Conservation (phyloP, 2,329 filamentous ascomycete species). For the Stemphylium vesicarium region DNA sequence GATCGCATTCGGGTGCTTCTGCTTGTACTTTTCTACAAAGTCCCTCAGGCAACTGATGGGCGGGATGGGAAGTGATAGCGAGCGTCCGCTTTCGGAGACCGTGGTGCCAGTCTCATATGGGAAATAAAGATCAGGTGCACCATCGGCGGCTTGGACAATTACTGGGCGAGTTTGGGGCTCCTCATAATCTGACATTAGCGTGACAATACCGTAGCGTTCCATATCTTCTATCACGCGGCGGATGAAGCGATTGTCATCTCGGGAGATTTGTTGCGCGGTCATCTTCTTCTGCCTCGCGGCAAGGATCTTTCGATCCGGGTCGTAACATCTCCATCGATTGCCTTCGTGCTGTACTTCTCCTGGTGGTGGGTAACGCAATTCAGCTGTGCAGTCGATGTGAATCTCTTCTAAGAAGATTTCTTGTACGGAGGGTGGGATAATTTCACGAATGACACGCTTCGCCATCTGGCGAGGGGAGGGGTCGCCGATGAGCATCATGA, state of each 20-base stretch:
- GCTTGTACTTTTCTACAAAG: too few species aligned
- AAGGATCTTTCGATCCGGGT: too few species aligned
- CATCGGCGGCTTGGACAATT: conserved; percentile 31
- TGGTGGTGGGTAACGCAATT: conserved; percentile 26
- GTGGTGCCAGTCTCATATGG: too few species aligned
- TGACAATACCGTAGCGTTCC: conserved; percentile 35
- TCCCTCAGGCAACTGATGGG: too few species aligned
- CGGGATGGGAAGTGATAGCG: too few species aligned
- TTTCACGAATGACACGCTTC: conserved; percentile 31
- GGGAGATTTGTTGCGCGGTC: too few species aligned
- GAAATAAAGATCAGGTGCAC: conserved; percentile 35
- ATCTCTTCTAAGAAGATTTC: conserved; percentile 33
- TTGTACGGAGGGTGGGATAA: conserved; percentile 32
- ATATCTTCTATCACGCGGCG: conserved; percentile 33
- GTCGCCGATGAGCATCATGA: conserved; percentile 34
- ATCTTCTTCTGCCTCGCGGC: too few species aligned
- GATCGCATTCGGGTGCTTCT: conserved; percentile 27
- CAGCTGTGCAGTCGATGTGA: conserved; percentile 19
- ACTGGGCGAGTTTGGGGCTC: conserved; percentile 32
- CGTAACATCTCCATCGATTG: conserved; percentile 26
- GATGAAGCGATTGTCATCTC: conserved; percentile 36
- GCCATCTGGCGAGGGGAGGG: conserved; percentile 29
- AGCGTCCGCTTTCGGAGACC: too few species aligned
- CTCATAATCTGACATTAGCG: conserved; percentile 22
- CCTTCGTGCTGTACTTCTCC: conserved; percentile 35